Percentiles rank a stretch among this genome's conserved stretches.
These are phyloP conservation scores for Parasarocladium wereldwijsianum DNA, from an alignment of 2,329 filamentous ascomycete species.

Conservation along the genomic window DNA sequence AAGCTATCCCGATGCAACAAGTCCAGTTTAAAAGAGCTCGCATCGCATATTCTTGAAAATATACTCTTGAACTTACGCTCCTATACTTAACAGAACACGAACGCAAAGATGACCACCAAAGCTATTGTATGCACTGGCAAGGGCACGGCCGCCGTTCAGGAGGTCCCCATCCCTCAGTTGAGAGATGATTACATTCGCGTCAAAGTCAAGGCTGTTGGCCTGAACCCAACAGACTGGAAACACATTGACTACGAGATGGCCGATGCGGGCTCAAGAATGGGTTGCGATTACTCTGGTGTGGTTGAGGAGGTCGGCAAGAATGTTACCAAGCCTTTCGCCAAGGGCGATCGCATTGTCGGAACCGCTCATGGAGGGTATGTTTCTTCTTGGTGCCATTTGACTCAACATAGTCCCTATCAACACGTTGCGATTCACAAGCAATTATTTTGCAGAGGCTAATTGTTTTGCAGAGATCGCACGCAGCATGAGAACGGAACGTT, in stretches of 20 bases:
- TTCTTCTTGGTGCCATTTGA: background rate
- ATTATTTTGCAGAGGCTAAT: background rate
- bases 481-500: slow-evolving; percentile 27
- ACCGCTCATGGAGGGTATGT: slow-evolving; percentile 17
- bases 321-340: slow-evolving; percentile 25
- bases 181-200: slow-evolving; percentile 14
- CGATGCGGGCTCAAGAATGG: slow-evolving; percentile 12
- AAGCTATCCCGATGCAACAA: too few species aligned
- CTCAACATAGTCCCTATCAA: background rate
- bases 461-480: slow-evolving; percentile 2
- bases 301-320: slow-evolving; percentile 29
- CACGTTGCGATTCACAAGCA: background rate
- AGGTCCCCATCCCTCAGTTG: slow-evolving; percentile 3
- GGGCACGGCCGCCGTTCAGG: slow-evolving; percentile 4
- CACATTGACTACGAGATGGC: slow-evolving; percentile 9
- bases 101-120: slow-evolving; percentile 3
- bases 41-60: too few species aligned
- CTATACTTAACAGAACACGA: background rate
- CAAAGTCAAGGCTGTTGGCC: slow-evolving; percentile 16
- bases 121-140: slow-evolving; percentile 4
- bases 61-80: too few species aligned
- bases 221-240: slow-evolving; percentile 22
- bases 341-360: slow-evolving; percentile 32
- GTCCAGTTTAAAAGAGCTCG: too few species aligned
- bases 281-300: slow-evolving; percentile 32